A percentile compares a stretch with the other conserved stretches of the same genome.
Evolutionary conservation across 495 filamentous ascomycete species (phyloP).

Genomic region (Aspergillus ostianus): DNA sequence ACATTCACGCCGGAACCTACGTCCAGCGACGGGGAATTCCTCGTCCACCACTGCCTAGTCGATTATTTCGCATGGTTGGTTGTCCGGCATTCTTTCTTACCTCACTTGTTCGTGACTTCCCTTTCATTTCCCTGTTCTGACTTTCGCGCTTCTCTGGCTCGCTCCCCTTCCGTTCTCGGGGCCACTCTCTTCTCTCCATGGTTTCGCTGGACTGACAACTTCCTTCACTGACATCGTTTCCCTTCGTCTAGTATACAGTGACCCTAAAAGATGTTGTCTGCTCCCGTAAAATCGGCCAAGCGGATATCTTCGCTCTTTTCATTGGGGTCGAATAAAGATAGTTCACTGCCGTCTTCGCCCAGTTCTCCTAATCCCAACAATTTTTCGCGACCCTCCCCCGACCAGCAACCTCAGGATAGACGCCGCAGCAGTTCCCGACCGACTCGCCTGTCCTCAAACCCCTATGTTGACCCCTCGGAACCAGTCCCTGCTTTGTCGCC

Average conservation of each 20-base stretch:
- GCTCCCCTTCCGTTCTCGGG: background rate
- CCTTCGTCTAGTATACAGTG: conserved; percentile 9
- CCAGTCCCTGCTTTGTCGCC: conserved; percentile 28
- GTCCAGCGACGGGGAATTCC: conserved; percentile 12
- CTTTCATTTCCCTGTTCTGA: conserved; percentile 4
- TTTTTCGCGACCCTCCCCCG: conserved; percentile 23
- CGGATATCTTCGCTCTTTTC: conserved; percentile 51
- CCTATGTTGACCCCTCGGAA: conserved; percentile 31
- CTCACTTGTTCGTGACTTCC: conserved; percentile 15
- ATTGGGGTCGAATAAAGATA: conserved; percentile 39
- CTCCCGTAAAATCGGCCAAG: conserved; percentile 50
- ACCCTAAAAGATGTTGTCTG: conserved; percentile 40
- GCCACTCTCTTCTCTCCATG: conserved; percentile 10
- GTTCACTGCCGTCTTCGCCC: conserved; percentile 27
- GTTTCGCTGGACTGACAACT: conserved; percentile 9
- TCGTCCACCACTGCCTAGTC: conserved; percentile 2
- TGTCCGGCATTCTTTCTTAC: conserved; percentile 27
- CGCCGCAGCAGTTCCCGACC: conserved; percentile 37
- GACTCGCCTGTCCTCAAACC: conserved; percentile 38
- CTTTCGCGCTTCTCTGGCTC: conserved; percentile 5
- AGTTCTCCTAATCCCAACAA: conserved; percentile 18
- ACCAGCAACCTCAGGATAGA: conserved; percentile 24
- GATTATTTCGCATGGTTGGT: conserved; percentile 36
- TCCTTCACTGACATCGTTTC: conserved; percentile 4
- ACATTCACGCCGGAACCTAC: background rate